Conservation (phyloP, 2,329 filamentous ascomycete species). For the Mycosphaerella sp. region DNA sequence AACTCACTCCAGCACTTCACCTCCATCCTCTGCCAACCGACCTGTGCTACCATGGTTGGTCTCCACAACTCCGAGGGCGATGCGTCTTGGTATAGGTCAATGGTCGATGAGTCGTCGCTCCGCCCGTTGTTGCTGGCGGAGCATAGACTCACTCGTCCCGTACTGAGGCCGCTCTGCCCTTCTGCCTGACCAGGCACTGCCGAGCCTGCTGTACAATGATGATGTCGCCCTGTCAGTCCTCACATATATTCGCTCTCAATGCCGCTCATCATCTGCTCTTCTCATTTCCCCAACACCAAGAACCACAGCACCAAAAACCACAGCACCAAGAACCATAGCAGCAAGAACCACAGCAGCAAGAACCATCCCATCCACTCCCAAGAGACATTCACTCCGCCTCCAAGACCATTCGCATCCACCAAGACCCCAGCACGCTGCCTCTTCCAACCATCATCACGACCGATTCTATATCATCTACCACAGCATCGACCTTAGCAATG, state of each 20-base stretch:
- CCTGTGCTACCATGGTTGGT: constrained; percentile 8
- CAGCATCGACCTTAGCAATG: neutral
- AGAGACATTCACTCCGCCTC: neutral
- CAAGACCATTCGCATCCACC: neutral
- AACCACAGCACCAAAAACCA: neutral
- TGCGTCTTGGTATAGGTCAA: neutral
- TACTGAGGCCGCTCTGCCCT: constrained; percentile 9
- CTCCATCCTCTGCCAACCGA: neutral
- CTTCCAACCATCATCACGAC: neutral
- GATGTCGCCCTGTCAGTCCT: neutral
- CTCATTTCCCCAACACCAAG: neutral
- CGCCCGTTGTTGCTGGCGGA: constrained; percentile 8
- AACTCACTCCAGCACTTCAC: constrained; percentile 4
- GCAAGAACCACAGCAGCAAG: neutral
- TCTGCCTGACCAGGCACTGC: constrained; percentile 11
- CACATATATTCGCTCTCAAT: constrained; percentile 3
- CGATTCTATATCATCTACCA: neutral
- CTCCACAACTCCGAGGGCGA: constrained; percentile 3
- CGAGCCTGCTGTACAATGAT: constrained; percentile 1
- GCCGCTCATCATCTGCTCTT: neutral
- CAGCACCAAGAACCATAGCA: neutral
- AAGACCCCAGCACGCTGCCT: neutral
- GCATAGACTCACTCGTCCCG: neutral
- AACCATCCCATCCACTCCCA: neutral
- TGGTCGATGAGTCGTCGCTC: constrained; percentile 4